A percentile compares a stretch with the other conserved stretches of the same genome.
Evolutionary conservation across 2,329 filamentous ascomycete genomes (phyloP).

Genomic region (Achaetomium macrosporum): DNA sequence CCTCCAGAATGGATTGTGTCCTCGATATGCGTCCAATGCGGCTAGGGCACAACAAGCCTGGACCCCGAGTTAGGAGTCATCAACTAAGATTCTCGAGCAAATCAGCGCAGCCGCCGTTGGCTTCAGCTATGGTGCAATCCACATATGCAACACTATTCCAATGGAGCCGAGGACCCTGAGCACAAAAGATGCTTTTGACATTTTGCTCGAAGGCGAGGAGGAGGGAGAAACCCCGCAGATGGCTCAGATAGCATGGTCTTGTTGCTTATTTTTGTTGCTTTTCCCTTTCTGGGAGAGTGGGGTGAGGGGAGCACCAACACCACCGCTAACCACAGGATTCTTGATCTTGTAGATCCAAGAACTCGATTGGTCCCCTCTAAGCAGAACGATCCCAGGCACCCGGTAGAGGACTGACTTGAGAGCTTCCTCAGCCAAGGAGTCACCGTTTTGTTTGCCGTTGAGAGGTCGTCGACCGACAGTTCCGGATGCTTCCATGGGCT

Average conservation of each 20-base stretch:
- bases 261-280: conserved; percentile 1
- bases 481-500: not conserved
- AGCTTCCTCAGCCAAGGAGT: not conserved
- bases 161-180: not conserved
- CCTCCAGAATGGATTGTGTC: not conserved
- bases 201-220: not conserved
- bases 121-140: not conserved
- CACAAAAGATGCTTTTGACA: not conserved
- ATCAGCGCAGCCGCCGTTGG: not conserved
- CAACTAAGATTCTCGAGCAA: not conserved
- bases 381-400: not conserved
- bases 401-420: not conserved
- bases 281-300: conserved; percentile 5
- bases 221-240: conserved; percentile 2
- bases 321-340: not conserved
- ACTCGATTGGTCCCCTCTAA: conserved; percentile 1
- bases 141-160: conserved; percentile 12
- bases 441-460: not conserved
- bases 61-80: not conserved
- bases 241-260: not conserved
- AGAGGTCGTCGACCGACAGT: not conserved
- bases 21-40: not conserved
- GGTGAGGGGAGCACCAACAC: not conserved
- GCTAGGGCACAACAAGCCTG: not conserved
- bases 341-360: conserved; percentile 7